These are phyloP conservation scores for Pseudogymnoascus sp. DNA, from an alignment of 2,329 filamentous ascomycete genomes.

Conservation along the genomic window DNA sequence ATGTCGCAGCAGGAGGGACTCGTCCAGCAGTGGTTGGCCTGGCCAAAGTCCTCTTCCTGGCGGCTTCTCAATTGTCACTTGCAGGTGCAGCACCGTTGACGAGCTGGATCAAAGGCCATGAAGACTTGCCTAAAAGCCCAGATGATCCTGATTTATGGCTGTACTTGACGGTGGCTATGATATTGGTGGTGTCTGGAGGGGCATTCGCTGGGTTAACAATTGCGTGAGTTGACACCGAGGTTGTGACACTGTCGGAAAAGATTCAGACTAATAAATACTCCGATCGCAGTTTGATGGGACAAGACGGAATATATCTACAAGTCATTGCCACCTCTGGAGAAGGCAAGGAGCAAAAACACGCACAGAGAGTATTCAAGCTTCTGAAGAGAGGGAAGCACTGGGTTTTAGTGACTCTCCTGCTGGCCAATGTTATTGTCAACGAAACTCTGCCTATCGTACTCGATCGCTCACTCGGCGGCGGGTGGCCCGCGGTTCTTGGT, in stretches of 20 bases:
- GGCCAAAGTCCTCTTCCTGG: constrained; percentile 42
- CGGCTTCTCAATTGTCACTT: constrained; percentile 34
- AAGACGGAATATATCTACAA: constrained; percentile 92
- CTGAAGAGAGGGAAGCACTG: constrained; percentile 87
- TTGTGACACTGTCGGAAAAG: not conserved
- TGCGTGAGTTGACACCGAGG: constrained; percentile 43
- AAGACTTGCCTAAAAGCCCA: constrained; percentile 40
- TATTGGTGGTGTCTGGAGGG: constrained; percentile 57
- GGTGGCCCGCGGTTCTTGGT: constrained; percentile 82
- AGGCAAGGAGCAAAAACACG: constrained; percentile 73
- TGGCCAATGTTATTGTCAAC: constrained; percentile 95
- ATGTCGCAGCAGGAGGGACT: constrained; percentile 16
- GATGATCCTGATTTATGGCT: constrained; percentile 66
- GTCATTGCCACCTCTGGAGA: constrained; percentile 78
- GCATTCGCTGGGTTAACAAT: constrained; percentile 90
- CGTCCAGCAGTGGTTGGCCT: constrained; percentile 45
- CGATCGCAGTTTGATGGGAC: constrained; percentile 31
- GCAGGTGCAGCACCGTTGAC: constrained; percentile 28
- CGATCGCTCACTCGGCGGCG: constrained; percentile 83
- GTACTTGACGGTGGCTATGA: constrained; percentile 67
- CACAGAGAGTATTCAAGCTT: constrained; percentile 67
- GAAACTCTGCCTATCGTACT: constrained; percentile 90
- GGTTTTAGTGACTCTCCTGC: constrained; percentile 84
- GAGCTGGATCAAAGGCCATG: constrained; percentile 33
- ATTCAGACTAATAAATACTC: not conserved